Evolutionary conservation across 495 filamentous ascomycete genomes (phyloP), one percentile per base, ranked within the genome.

Genomic region (Podospora conica): DNA sequence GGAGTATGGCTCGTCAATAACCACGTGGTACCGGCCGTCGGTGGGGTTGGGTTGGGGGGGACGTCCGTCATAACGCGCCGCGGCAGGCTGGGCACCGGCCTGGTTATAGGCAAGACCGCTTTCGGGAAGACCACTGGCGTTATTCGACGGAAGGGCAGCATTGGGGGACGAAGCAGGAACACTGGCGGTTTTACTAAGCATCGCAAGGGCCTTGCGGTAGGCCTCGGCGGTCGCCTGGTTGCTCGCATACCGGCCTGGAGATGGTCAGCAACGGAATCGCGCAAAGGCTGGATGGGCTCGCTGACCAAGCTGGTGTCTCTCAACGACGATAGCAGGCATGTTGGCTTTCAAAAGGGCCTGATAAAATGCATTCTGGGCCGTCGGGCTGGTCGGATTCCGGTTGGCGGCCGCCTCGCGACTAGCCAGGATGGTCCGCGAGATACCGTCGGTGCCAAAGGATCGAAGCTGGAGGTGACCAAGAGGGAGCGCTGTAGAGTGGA

Each of bases 331-430:
- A 8, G 91, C 88, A 7, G 95, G 91, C 88, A 97, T 93, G 72
- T 96, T 91, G 11, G 92, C 92, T 68, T 87, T 88, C 23, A 97
- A 80, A n/a, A 98, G 85, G 33, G 91, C 88, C 71, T 92, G 87
- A 76, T 98, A 98, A 75, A 98, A 97, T 22, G 91, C 87, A 77
- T 92, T 93, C 77, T 98, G 95, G 18, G 91, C 88, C 25, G 87
- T 89, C 15, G 92, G 86, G 76, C 90, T 97, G 68, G 82, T 86
- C 3, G 95, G 91, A 69, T 96, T 93, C 78, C 91, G 90, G 76
- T 97, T 98, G 40, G 95, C 96, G 24, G 89, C 87, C 73, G 91
- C 89, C 78, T 98, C 95, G 70, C 82, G 75, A 69, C 78, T 78
- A 24, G 80, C 83, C 31, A 86, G 77, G 18, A 82, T 70, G 64